Percentiles rank a stretch among this genome's conserved stretches.
These are phyloP conservation scores for Hirschfeldia incana DNA, from an alignment of 345 rosid species.

Conservation along the genomic window DNA sequence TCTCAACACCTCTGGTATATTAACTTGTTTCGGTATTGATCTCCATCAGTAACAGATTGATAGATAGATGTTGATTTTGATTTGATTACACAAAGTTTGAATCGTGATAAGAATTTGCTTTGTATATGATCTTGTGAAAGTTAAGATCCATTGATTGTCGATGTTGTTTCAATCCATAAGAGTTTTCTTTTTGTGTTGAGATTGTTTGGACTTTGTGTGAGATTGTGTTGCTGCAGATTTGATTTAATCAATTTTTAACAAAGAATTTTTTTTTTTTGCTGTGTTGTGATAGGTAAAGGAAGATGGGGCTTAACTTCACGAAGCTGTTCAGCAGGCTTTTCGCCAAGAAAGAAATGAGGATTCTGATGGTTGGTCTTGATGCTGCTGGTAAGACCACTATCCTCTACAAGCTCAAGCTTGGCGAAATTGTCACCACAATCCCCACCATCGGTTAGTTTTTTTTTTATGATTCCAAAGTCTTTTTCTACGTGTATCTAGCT, in stretches of 20 bases:
- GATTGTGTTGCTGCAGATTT: not conserved
- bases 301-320: constrained; percentile 30
- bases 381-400: constrained; percentile 90
- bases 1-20: constrained; percentile 22
- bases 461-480: not conserved
- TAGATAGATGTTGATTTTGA: constrained; percentile 12
- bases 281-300: constrained; percentile 22
- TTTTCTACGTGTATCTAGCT: not conserved
- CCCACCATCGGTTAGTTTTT: constrained; percentile 69
- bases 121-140: not conserved
- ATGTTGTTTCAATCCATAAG: not conserved
- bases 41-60: constrained; percentile 15
- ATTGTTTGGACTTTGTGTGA: constrained; percentile 12
- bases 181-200: not conserved
- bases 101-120: not conserved
- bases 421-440: constrained; percentile 81
- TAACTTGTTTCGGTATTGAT: not conserved
- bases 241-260: not conserved
- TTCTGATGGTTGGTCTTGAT: constrained; percentile 52
- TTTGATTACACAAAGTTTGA: not conserved
- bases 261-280: not conserved
- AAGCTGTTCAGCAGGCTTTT: constrained; percentile 20
- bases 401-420: constrained; percentile 83
- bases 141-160: not conserved
- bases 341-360: constrained; percentile 22